Evolutionary conservation across 176 grass and related monocot genomes (phyloP).

Genomic region (Tillandsia fasciculata): DNA sequence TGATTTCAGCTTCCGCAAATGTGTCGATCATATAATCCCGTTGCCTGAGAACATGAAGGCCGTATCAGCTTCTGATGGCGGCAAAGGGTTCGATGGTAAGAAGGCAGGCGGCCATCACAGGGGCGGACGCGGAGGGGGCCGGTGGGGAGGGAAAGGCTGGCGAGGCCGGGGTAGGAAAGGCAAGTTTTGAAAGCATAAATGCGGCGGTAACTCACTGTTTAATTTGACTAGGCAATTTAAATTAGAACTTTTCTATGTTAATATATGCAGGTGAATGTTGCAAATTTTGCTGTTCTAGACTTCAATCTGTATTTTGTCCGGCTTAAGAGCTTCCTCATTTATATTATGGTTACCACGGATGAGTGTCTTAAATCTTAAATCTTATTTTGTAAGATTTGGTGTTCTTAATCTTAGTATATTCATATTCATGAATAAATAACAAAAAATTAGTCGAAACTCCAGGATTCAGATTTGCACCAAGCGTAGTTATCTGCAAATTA

Average conservation of each 20-base stretch:
- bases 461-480: too few species aligned
- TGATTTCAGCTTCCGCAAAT: conserved; percentile 98
- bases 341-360: too few species aligned
- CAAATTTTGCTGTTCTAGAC: too few species aligned
- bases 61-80: conserved; percentile 1
- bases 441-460: too few species aligned
- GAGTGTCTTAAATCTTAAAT: too few species aligned
- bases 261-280: not conserved
- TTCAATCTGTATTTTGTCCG: too few species aligned
- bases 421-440: too few species aligned
- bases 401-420: too few species aligned
- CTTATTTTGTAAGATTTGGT: too few species aligned
- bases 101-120: conserved; percentile 28
- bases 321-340: too few species aligned
- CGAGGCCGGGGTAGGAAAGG: conserved; percentile 41
- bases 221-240: not conserved
- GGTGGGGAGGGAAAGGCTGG: conserved; percentile 23
- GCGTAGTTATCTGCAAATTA: too few species aligned
- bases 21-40: conserved; percentile 71
- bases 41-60: conserved; percentile 70
- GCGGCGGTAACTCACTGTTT: not conserved
- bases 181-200: conserved; percentile 5
- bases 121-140: conserved; percentile 28
- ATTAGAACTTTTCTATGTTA: not conserved
- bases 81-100: conserved; percentile 24